phyloP scores from a whole-genome alignment of 495 filamentous ascomycete genomes.

The Aspergillus homomorphus region DNA sequence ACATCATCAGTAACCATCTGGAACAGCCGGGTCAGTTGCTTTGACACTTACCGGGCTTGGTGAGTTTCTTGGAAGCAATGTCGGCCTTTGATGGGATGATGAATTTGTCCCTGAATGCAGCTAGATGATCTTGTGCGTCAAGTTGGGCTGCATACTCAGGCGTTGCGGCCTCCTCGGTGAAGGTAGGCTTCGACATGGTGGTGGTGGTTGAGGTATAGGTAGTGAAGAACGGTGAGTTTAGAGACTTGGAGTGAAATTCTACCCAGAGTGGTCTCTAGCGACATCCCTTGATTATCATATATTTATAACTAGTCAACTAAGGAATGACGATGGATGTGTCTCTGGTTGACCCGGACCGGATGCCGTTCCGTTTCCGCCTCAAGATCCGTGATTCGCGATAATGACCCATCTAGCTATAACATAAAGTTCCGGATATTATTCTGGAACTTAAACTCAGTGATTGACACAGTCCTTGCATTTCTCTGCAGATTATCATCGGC shows the following conservation, averaged over 20 bases:
- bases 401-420: background rate
- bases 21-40: background rate
- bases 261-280: too few relatives aligned
- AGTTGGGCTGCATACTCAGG: slow-evolving; percentile 59
- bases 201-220: background rate
- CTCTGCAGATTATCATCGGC: background rate
- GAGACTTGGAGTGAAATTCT: too few relatives aligned
- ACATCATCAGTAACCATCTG: slow-evolving; percentile 13
- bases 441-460: too few relatives aligned
- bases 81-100: slow-evolving; percentile 79
- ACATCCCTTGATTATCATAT: too few relatives aligned
- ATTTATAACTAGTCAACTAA: background rate
- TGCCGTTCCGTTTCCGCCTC: slow-evolving; percentile 25
- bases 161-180: slow-evolving; percentile 35
- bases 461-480: background rate
- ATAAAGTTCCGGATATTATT: background rate
- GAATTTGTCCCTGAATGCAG: slow-evolving; percentile 69
- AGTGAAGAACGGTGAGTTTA: background rate
- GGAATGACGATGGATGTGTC: background rate
- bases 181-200: slow-evolving; percentile 26
- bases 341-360: slow-evolving; percentile 10
- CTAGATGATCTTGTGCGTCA: slow-evolving; percentile 67
- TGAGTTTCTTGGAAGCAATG: slow-evolving; percentile 63
- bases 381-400: slow-evolving; percentile 9
- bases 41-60: slow-evolving; percentile 38